Conservation (phyloP, 2,329 filamentous ascomycete genomes). For the Ophiocordyceps australis region DNA sequence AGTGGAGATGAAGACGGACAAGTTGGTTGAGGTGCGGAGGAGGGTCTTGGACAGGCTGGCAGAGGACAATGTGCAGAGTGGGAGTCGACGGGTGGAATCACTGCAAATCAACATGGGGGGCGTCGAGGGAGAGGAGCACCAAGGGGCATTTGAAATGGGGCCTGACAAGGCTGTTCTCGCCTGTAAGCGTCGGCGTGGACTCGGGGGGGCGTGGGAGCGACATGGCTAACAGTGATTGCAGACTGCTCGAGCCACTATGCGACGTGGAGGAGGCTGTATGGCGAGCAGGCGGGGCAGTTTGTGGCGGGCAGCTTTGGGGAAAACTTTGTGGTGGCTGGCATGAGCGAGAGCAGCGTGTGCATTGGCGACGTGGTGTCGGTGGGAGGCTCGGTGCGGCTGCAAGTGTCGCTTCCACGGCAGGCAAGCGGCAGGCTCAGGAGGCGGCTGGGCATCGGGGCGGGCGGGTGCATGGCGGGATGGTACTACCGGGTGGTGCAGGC, state of each 20-base stretch:
- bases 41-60: too few relatives aligned
- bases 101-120: constrained; percentile 29
- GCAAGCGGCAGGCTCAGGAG: constrained; percentile 55
- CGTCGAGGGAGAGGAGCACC: constrained; percentile 41
- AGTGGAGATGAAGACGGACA: too few relatives aligned
- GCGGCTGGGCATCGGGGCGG: constrained; percentile 43
- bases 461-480: constrained; percentile 45
- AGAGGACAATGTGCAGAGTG: too few relatives aligned
- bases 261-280: constrained; percentile 33
- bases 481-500: constrained; percentile 42
- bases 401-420: constrained; percentile 42
- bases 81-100: too few relatives aligned
- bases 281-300: constrained; percentile 30
- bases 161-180: constrained; percentile 44
- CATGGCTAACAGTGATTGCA: constrained; percentile 7
- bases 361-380: constrained; percentile 43
- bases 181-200: constrained; percentile 17
- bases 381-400: constrained; percentile 28
- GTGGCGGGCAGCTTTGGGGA: constrained; percentile 43
- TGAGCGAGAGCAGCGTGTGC: constrained; percentile 48
- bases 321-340: constrained; percentile 36
- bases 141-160: constrained; percentile 41
- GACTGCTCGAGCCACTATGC: constrained; percentile 43
- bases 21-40: too few relatives aligned
- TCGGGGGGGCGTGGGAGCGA: background rate